Percentiles rank a stretch among this genome's conserved stretches.
Conservation (phyloP, 257 asterid genomes). For the Solanum corneliomulleri region DNA sequence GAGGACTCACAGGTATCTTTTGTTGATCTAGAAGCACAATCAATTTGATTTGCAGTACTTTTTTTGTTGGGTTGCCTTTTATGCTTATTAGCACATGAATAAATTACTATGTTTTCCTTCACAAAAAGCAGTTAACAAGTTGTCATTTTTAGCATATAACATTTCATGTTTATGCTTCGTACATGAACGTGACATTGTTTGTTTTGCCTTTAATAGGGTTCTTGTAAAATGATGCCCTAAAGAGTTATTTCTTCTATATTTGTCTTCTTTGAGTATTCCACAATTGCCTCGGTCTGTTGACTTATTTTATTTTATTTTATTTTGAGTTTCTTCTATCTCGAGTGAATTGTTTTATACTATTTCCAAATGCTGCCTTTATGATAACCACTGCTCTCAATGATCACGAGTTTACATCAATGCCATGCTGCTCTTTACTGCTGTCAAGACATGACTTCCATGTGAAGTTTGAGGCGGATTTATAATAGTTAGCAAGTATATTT, state of each 20-base stretch:
- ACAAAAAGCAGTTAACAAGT: neutral
- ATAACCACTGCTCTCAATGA: neutral
- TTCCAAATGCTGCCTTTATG: neutral
- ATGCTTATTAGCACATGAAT: neutral
- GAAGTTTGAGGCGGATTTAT: neutral
- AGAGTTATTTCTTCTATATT: neutral
- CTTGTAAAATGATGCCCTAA: neutral
- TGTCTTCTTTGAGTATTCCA: neutral
- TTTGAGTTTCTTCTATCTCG: neutral
- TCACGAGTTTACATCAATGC: neutral
- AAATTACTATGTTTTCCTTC: neutral
- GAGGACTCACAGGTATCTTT: conserved; percentile 82
- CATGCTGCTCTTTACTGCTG: neutral
- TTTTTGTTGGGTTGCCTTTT: neutral
- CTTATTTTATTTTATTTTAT: neutral
- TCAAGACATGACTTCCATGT: neutral
- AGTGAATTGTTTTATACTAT: neutral
- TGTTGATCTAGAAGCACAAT: neutral
- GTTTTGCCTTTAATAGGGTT: neutral
- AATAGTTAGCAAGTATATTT: neutral
- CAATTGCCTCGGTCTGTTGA: neutral
- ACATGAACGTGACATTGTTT: neutral
- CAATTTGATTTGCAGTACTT: neutral
- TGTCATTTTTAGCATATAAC: neutral
- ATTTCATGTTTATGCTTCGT: neutral